Conservation (phyloP, 306 rosid species). For the Sophora flavescens region DNA sequence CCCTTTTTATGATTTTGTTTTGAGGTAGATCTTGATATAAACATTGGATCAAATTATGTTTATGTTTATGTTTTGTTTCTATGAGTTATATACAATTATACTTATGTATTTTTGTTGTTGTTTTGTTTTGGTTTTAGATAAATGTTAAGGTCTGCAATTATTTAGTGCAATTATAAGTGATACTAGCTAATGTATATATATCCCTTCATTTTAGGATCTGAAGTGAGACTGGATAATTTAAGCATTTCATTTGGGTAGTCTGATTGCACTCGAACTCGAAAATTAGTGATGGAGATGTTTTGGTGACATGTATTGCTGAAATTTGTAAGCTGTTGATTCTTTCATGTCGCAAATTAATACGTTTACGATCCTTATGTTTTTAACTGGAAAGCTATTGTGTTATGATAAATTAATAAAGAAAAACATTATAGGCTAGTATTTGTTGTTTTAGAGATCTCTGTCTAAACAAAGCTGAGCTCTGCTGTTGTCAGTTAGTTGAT, state of each 20-base stretch:
- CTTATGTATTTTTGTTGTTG: neutral
- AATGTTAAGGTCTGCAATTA: conserved; percentile 28
- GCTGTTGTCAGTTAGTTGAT: conserved; percentile 32
- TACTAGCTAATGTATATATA: neutral
- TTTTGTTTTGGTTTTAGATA: neutral
- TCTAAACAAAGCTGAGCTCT: neutral
- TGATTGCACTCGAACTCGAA: conserved; percentile 28
- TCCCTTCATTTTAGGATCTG: conserved; percentile 44
- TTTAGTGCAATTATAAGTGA: conserved; percentile 16
- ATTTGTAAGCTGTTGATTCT: conserved; percentile 22
- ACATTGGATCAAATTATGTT: neutral
- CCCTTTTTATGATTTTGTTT: neutral
- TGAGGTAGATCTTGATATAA: conserved; percentile 57
- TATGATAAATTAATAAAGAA: neutral
- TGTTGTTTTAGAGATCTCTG: conserved; percentile 23
- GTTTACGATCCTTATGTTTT: conserved; percentile 18
- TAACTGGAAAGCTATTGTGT: conserved; percentile 1
- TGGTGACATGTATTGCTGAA: conserved; percentile 1
- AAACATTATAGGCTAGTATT: conserved; percentile 4
- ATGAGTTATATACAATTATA: neutral
- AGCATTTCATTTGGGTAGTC: conserved; percentile 19
- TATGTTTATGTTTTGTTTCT: neutral
- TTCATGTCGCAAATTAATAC: conserved; percentile 26
- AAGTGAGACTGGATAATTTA: conserved; percentile 29
- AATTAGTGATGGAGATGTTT: conserved; percentile 38